Percentiles rank a stretch among this genome's conserved stretches.
Evolutionary conservation across 2,329 filamentous ascomycete species (phyloP).

Genomic region (Neoarthrinium moseri): DNA sequence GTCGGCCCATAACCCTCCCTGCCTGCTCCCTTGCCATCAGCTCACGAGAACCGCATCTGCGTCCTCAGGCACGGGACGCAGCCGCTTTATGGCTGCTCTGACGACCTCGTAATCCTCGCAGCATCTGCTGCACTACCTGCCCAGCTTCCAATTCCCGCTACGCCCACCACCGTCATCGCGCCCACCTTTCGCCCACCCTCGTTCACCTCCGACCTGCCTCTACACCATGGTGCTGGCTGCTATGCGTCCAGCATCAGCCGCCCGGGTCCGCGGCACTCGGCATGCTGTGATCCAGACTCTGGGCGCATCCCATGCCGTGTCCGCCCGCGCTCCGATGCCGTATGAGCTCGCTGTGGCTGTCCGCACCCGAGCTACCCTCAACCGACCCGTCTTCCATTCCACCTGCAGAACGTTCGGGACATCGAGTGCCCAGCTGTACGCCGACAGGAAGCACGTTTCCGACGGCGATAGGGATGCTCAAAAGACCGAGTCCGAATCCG

Average conservation of each 20-base stretch:
- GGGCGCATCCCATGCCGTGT: background rate
- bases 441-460: background rate
- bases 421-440: background rate
- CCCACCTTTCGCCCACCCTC: slow-evolving; percentile 3
- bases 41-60: slow-evolving; percentile 7
- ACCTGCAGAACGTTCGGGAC: background rate
- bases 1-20: too few relatives aligned
- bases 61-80: slow-evolving; percentile 8
- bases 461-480: background rate
- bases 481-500: slow-evolving; percentile 16
- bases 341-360: background rate
- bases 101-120: slow-evolving; percentile 22
- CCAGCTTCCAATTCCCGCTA: slow-evolving; percentile 4
- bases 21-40: slow-evolving; percentile 9
- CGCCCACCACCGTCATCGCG: slow-evolving; percentile 13
- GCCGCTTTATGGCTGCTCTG: slow-evolving; percentile 23
- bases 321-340: background rate
- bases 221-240: slow-evolving; percentile 20
- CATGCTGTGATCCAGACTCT: background rate
- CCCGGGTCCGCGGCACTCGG: background rate
- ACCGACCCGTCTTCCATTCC: background rate
- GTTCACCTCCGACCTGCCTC: slow-evolving; percentile 4
- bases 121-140: slow-evolving; percentile 24
- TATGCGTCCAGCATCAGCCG: slow-evolving; percentile 9
- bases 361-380: background rate